Conservation (phyloP, 306 rosid genomes). For the Mimosa bimucronata region DNA sequence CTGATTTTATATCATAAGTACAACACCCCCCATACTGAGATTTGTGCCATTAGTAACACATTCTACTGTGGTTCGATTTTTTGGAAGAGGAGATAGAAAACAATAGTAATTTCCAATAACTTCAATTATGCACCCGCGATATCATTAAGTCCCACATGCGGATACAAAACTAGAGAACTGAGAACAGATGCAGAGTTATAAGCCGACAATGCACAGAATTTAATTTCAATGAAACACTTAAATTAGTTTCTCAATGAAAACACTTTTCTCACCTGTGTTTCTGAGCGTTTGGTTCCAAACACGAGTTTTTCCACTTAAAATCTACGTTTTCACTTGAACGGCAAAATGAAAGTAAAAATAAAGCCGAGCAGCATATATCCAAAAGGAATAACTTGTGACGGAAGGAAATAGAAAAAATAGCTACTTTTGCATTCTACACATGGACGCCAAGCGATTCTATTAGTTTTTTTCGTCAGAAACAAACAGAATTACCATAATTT, state of each 20-base stretch:
- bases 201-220: background rate
- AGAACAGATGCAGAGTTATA: background rate
- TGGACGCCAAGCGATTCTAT: background rate
- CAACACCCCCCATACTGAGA: background rate
- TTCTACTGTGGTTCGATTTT: background rate
- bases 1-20: background rate
- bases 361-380: background rate
- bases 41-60: background rate
- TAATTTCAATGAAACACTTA: slow-evolving; percentile 9
- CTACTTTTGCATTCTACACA: background rate
- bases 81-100: background rate
- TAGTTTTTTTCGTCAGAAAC: background rate
- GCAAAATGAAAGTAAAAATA: background rate
- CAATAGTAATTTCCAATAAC: background rate
- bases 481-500: background rate
- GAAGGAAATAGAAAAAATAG: background rate
- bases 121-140: background rate
- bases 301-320: background rate
- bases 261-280: too few relatives aligned
- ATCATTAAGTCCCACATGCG: background rate
- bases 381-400: background rate
- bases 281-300: too few relatives aligned
- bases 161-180: background rate
- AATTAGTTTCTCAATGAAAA: background rate
- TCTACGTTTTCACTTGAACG: background rate